Evolutionary conservation across 2,329 filamentous ascomycete species (phyloP), one percentile per base, ranked within the genome.

Genomic region (Fusarium camptoceras): DNA sequence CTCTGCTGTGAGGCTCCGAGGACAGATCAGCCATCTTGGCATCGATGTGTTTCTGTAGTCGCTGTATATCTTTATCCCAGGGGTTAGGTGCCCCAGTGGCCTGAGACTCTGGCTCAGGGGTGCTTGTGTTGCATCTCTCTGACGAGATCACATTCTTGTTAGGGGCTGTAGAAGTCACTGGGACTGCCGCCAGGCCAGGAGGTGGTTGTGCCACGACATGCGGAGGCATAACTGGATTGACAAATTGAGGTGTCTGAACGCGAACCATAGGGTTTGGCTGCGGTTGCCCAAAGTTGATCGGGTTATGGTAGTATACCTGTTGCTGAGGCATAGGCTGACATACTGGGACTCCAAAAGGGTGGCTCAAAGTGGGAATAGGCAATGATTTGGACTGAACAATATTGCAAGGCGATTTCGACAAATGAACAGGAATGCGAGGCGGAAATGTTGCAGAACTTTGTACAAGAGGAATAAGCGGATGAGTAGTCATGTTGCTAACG

Each of bases 41-140:
- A 25, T 79, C 74, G 18, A 80, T 72, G 6, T 70, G 31, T 24
- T 47, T 65, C 56, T 80, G 78, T 15, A 80, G 68, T 10, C 55
- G 53, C 28, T 74, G 70, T 20, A 80, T 43, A 6, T 77, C 64
- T 20, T 67, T 68, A 20, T 65, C 50, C 54, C 68, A 64, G 3
- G 59, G 50, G 2, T 55, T 67, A n/a, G 73, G 61, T 16, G 4
- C 5, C 8, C 31, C 27, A 15, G 14, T 9, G 18, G 22, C 30
- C 31, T 55, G 42, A 22, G 46, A 34, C 47, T 18, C 37, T 12
- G 46, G 31, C 9, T 55, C 42, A 24, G 27, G 15, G 20, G 44
- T 12, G 9, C 6, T 22, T 14, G 24, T 28, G 10, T n/a, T 18
- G 5, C 24, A 44, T 14, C 55, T 24, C 22, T 18, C 28, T 30